These are phyloP conservation scores for Emmonsiellopsis sp. DNA, from an alignment of 2,329 filamentous ascomycete species.

Conservation along the genomic window DNA sequence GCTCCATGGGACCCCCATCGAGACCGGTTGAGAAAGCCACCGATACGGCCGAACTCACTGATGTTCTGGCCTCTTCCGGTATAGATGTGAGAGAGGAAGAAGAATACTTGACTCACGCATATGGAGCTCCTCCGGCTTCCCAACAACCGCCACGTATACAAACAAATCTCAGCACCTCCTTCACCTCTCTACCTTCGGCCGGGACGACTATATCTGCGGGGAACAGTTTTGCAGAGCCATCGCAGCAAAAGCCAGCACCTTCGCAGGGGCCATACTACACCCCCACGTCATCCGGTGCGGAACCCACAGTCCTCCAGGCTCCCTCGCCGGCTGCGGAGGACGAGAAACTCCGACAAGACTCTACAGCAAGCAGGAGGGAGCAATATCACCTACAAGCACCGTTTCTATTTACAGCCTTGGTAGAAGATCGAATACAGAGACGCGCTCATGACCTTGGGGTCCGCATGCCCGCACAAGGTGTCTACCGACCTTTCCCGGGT, in stretches of 20 bases:
- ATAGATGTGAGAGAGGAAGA: slow-evolving; percentile 84
- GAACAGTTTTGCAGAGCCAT: slow-evolving; percentile 43
- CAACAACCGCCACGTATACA: slow-evolving; percentile 37
- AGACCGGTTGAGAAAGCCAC: slow-evolving; percentile 46
- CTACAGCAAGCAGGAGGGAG: slow-evolving; percentile 52
- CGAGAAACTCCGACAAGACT: slow-evolving; percentile 54
- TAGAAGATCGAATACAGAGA: slow-evolving; percentile 49
- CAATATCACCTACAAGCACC: slow-evolving; percentile 65
- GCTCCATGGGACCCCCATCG: slow-evolving; percentile 56
- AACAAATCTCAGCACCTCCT: slow-evolving; percentile 30
- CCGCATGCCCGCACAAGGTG: slow-evolving; percentile 48
- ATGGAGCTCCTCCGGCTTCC: slow-evolving; percentile 38
- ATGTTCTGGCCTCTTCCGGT: slow-evolving; percentile 74
- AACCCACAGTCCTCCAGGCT: not conserved
- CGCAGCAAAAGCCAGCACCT: slow-evolving; percentile 45
- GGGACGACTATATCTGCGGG: slow-evolving; percentile 30
- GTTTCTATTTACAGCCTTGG: slow-evolving; percentile 57
- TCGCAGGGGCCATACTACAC: slow-evolving; percentile 52
- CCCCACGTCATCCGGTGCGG: slow-evolving; percentile 47
- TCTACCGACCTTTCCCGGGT: slow-evolving; percentile 33
- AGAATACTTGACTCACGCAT: slow-evolving; percentile 60
- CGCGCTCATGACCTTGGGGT: slow-evolving; percentile 51
- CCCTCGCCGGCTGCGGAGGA: slow-evolving; percentile 25
- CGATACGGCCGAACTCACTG: slow-evolving; percentile 62
- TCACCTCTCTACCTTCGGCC: slow-evolving; percentile 32